Conservation (phyloP, 106 monocot species). For the Allium fistulosum region DNA sequence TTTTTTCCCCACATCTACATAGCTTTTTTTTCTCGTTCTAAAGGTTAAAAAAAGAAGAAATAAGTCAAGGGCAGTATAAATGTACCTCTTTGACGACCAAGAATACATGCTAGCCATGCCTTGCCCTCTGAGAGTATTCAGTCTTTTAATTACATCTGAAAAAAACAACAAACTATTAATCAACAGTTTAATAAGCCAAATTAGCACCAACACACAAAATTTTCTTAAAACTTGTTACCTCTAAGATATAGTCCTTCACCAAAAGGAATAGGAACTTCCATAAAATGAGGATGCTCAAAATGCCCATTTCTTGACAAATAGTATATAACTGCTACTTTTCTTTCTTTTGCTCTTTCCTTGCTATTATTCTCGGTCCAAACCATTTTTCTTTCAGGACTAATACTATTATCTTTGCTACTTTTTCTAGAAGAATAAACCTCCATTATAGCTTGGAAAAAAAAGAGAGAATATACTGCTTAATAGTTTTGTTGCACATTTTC, state of each 20-base stretch:
- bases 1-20: too few relatives aligned
- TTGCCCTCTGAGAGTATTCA: conserved; percentile 62
- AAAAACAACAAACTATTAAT: background rate
- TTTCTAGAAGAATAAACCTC: background rate
- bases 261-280: conserved; percentile 48
- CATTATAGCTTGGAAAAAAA: background rate
- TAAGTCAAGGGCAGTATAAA: background rate
- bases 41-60: background rate
- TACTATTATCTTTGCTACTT: conserved; percentile 13
- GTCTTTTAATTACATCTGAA: conserved; percentile 67
- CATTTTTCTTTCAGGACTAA: conserved; percentile 61
- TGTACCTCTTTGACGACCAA: conserved; percentile 77
- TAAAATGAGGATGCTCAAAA: conserved; percentile 93
- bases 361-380: conserved; percentile 73
- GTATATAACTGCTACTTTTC: conserved; percentile 69
- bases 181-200: background rate
- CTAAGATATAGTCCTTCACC: conserved; percentile 3
- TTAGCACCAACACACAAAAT: too few relatives aligned
- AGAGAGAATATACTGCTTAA: background rate
- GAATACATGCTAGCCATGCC: conserved; percentile 63
- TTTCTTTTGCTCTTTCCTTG: conserved; percentile 62
- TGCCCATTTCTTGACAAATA: conserved; percentile 76
- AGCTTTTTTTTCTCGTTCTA: too few relatives aligned
- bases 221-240: background rate
- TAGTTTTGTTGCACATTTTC: too few relatives aligned